Base-by-base conservation (phyloP, 345 rosid species). In the Linum usitatissimum region DNA sequence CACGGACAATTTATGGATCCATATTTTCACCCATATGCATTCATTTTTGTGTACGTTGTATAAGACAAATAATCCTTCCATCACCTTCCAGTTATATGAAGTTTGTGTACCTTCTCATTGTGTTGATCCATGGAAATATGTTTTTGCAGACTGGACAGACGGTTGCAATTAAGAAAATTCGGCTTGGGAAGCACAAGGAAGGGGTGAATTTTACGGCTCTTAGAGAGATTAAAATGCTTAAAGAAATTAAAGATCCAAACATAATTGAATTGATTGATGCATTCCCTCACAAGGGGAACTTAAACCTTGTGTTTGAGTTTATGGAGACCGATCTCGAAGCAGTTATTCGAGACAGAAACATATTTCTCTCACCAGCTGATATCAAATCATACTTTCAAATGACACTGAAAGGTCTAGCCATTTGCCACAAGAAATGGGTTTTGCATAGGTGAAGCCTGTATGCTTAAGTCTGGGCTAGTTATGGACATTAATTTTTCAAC, bases 301-400 rank as follows among this genome's bases (percentile, higher is more conserved):
- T 92, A 84, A 95, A 92, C 79, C 88, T 92, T 68, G 98, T 92
- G 56, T 92, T 92, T 36, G 96, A 85, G 81, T 89, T 85, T 71
- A 92, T 92, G 98, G 96, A 89, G 83, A 92, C 95, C 60, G 98
- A 92, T 71, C 97, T 92, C 15, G 98, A 92, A 83, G 95, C 86
- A 10, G 90, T 92, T 64, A 92, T 92, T 67, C 97, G 96, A 4
- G 90, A 92, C 66, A 71, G 85, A 15, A 89, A 92, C 65, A 80
- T 89, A 56, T 84, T 89, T 70, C 94, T 92, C 59, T 89, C 98
- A 30, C 98, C 97, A 2, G 95, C 86, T 39, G 98, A 92, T 66
- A 85, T 89, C 7, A 92, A 92, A 73, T 85, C 98, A 9, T 92
- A 87, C 66, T 80, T 87, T 64, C 83, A 86, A 45, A 92, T 92